Percentiles rank a stretch among this genome's conserved stretches.
These are phyloP conservation scores for Russula brevipes DNA, from an alignment of 768 basidiomycete genomes.

Conservation along the genomic window DNA sequence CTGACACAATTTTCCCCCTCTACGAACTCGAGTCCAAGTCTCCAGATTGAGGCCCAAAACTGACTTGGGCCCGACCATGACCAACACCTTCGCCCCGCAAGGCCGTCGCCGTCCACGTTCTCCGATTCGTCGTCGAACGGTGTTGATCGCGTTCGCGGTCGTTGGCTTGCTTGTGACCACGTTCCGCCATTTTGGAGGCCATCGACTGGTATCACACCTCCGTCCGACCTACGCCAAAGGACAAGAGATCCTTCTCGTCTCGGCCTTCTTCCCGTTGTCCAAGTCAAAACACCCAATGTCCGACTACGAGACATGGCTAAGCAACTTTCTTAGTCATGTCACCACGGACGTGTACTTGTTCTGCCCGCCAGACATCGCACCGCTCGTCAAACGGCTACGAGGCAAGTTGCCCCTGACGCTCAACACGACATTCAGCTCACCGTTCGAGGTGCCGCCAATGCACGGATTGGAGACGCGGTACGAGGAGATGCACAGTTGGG, in stretches of 20 bases:
- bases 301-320: neutral
- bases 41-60: too few species aligned
- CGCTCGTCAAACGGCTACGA: neutral
- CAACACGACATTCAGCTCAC: neutral
- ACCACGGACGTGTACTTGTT: neutral
- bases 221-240: neutral
- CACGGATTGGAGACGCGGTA: conserved; percentile 34
- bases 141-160: too few species aligned
- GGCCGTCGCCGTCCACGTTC: too few species aligned
- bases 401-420: neutral
- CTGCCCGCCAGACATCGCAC: neutral
- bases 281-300: neutral
- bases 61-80: too few species aligned
- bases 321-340: neutral
- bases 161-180: too few species aligned
- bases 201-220: neutral
- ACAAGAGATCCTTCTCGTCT: neutral
- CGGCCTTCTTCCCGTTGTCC: neutral
- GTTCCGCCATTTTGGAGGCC: too few species aligned
- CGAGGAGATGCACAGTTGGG: conserved; percentile 36
- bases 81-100: too few species aligned
- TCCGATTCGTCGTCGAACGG: neutral
- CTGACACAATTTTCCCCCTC: too few species aligned
- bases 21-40: too few species aligned
- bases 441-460: conserved; percentile 41